phyloP scores from a whole-genome alignment of 768 basidiomycete genomes.

The Cystobasidium tubakii region DNA sequence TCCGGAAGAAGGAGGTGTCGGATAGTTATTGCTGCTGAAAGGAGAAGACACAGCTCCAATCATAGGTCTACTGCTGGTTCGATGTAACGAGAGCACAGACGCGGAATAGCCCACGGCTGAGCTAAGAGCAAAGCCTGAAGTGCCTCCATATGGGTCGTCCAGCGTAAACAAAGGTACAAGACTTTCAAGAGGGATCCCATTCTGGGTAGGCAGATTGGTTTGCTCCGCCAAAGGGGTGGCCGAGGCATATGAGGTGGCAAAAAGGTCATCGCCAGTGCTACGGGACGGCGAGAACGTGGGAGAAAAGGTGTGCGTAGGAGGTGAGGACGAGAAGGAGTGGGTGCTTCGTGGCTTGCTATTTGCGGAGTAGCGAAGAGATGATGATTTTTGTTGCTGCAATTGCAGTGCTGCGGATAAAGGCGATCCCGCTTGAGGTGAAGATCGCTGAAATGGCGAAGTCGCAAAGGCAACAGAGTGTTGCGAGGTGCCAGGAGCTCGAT shows the following conservation, averaged over 20 bases:
- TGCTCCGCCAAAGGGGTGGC: not conserved
- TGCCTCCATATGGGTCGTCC: constrained; percentile 55
- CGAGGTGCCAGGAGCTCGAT: not conserved
- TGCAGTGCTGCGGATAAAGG: not conserved
- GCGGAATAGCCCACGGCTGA: constrained; percentile 26
- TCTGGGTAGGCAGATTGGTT: not conserved
- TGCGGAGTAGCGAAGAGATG: constrained; percentile 14
- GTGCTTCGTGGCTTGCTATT: not conserved
- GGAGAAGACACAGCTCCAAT: not conserved
- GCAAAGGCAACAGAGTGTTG: constrained; percentile 34
- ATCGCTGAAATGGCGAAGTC: constrained; percentile 51
- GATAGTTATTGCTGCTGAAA: constrained; percentile 9
- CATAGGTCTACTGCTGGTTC: not conserved
- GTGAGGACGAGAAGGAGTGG: constrained; percentile 20
- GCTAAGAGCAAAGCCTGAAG: not conserved
- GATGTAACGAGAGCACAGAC: constrained; percentile 24
- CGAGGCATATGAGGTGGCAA: not conserved
- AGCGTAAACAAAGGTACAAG: constrained; percentile 66
- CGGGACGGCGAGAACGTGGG: constrained; percentile 5
- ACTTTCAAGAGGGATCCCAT: constrained; percentile 63
- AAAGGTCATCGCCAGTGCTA: not conserved
- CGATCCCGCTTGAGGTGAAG: constrained; percentile 41
- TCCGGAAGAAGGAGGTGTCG: constrained; percentile 26
- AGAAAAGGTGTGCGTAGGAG: not conserved
- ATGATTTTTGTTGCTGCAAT: constrained; percentile 5